Evolutionary conservation across 1,284 basidiomycete genomes (phyloP).

Genomic region (Cutaneotrichosporon sp.): DNA sequence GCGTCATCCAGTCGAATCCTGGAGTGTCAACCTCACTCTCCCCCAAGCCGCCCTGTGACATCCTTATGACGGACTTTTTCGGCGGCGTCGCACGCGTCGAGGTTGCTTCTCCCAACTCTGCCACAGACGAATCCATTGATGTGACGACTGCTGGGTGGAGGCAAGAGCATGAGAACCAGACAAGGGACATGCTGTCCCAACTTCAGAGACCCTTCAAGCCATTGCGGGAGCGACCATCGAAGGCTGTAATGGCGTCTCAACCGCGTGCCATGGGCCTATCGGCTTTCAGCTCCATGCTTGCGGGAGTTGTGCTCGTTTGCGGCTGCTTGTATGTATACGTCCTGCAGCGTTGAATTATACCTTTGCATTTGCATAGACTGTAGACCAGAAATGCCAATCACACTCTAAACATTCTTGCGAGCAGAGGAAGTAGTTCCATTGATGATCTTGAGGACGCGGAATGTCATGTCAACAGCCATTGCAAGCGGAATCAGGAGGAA

Average conservation of each 20-base stretch:
- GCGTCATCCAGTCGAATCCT: constrained; percentile 72
- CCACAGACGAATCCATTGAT: too few relatives aligned
- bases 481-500: constrained; percentile 66
- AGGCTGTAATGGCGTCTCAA: too few relatives aligned
- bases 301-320: too few relatives aligned
- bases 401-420: not conserved
- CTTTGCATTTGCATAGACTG: too few relatives aligned
- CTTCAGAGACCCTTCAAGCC: too few relatives aligned
- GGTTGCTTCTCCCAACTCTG: constrained; percentile 22
- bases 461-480: constrained; percentile 67
- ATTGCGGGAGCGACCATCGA: too few relatives aligned
- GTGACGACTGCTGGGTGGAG: not conserved
- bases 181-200: too few relatives aligned
- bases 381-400: too few relatives aligned
- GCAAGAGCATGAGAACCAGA: not conserved
- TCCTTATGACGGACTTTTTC: constrained; percentile 90
- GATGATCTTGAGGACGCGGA: constrained; percentile 25
- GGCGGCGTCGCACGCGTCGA: constrained; percentile 86
- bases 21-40: constrained; percentile 82
- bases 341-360: too few relatives aligned
- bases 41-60: constrained; percentile 56
- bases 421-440: not conserved
- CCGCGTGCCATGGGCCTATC: too few relatives aligned
- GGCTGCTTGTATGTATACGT: too few relatives aligned
- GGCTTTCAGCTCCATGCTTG: too few relatives aligned